Conservation (phyloP, 345 rosid genomes). For the Lepidium africanum region DNA sequence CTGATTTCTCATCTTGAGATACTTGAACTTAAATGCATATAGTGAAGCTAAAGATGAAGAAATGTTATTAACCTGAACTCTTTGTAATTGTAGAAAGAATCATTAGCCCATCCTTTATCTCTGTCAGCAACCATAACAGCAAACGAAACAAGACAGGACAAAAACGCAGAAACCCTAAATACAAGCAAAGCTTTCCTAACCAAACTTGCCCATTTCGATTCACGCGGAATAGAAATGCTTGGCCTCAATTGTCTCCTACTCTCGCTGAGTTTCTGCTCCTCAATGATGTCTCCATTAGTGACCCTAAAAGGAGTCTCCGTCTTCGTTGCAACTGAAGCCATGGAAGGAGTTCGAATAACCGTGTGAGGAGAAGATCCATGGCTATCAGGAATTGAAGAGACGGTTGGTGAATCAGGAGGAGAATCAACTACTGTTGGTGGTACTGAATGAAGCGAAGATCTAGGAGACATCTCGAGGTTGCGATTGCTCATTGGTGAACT, state of each 20-base stretch:
- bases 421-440: slow-evolving; percentile 28
- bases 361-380: slow-evolving; percentile 39
- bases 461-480: slow-evolving; percentile 18
- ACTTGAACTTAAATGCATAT: background rate
- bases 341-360: slow-evolving; percentile 17
- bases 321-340: slow-evolving; percentile 17
- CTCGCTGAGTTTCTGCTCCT: slow-evolving; percentile 23
- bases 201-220: slow-evolving; percentile 34
- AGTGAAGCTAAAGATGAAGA: background rate
- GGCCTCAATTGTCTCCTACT: slow-evolving; percentile 35
- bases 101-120: slow-evolving; percentile 85
- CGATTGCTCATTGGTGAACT: background rate
- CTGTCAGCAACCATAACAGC: slow-evolving; percentile 75
- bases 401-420: slow-evolving; percentile 34
- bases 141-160: slow-evolving; percentile 62
- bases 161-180: slow-evolving; percentile 52
- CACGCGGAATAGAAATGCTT: slow-evolving; percentile 40
- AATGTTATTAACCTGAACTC: slow-evolving; percentile 60
- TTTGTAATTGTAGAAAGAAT: slow-evolving; percentile 72
- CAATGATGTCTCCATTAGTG: slow-evolving; percentile 11
- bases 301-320: slow-evolving; percentile 24
- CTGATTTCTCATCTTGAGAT: background rate
- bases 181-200: slow-evolving; percentile 45
- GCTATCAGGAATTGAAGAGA: slow-evolving; percentile 36
- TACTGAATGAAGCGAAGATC: slow-evolving; percentile 23